Conservation (phyloP, 1,284 basidiomycete genomes). For the Thecaphora frezii region DNA sequence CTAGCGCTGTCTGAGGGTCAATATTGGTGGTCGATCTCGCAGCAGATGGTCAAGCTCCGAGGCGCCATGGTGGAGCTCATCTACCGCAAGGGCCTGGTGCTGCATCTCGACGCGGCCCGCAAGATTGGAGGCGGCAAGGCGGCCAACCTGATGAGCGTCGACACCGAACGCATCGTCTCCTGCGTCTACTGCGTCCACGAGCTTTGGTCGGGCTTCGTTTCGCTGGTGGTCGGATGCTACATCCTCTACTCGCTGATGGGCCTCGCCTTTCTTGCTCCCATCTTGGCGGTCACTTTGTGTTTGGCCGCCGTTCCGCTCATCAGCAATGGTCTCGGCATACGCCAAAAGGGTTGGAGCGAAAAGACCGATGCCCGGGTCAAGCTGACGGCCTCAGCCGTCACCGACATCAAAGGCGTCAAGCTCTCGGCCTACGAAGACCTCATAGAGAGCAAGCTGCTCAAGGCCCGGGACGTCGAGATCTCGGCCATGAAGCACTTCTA, state of each 20-base stretch:
- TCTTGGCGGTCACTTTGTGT: constrained; percentile 31
- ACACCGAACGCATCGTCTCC: constrained; percentile 47
- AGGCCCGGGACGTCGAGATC: constrained; percentile 36
- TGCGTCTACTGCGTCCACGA: constrained; percentile 28
- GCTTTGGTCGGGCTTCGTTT: constrained; percentile 42
- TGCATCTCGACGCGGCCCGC: constrained; percentile 41
- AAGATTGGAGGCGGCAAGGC: constrained; percentile 41
- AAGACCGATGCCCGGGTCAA: constrained; percentile 45
- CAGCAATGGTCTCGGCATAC: constrained; percentile 27
- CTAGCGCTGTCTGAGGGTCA: constrained; percentile 37
- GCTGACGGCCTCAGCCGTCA: constrained; percentile 29
- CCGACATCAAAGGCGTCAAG: constrained; percentile 53
- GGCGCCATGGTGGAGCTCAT: constrained; percentile 46
- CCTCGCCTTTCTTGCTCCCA: constrained; percentile 38
- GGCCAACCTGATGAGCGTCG: constrained; percentile 52
- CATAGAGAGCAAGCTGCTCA: constrained; percentile 27
- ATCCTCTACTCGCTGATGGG: constrained; percentile 43
- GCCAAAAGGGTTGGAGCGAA: constrained; percentile 39
- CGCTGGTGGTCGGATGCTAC: constrained; percentile 40
- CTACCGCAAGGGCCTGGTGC: constrained; percentile 46
- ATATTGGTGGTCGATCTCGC: constrained; percentile 34
- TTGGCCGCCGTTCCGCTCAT: constrained; percentile 31
- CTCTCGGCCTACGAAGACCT: constrained; percentile 46
- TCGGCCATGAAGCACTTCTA: constrained; percentile 11
- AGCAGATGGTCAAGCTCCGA: constrained; percentile 37